These are phyloP conservation scores for Artomyces pyxidatus DNA, from an alignment of 768 basidiomycete genomes.

Conservation along the genomic window DNA sequence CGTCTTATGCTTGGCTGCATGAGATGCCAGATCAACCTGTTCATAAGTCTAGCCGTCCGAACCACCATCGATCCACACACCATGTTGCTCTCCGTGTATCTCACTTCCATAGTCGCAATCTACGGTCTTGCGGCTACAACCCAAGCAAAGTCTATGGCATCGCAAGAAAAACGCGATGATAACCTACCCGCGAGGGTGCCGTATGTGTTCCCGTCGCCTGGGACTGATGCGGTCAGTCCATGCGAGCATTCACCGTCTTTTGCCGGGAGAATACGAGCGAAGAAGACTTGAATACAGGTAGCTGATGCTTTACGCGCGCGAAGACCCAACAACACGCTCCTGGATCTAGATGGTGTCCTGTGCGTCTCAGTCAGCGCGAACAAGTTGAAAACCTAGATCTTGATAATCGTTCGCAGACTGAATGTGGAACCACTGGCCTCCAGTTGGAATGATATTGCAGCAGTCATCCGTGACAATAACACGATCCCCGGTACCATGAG, in stretches of 20 bases:
- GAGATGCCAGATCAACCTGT: too few species aligned
- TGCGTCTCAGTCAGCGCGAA: slow-evolving; percentile 11
- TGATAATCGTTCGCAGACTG: slow-evolving; percentile 4
- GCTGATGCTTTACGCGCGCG: slow-evolving; percentile 31
- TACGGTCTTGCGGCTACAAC: too few species aligned
- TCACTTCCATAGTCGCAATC: too few species aligned
- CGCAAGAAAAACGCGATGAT: slow-evolving; percentile 25
- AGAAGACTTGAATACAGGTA: slow-evolving; percentile 25
- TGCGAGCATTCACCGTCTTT: not conserved
- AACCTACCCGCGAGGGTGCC: slow-evolving; percentile 35
- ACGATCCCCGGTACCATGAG: slow-evolving; percentile 24
- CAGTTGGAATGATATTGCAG: slow-evolving; percentile 28
- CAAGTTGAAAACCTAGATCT: not conserved
- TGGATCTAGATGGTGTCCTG: slow-evolving; percentile 33
- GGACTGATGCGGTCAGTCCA: slow-evolving; percentile 14
- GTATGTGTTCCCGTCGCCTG: slow-evolving; percentile 32
- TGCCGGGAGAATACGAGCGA: too few species aligned
- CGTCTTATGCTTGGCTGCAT: too few species aligned
- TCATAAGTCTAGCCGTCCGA: too few species aligned
- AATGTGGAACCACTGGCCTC: slow-evolving; percentile 14
- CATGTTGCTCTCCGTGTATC: too few species aligned
- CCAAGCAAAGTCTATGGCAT: too few species aligned
- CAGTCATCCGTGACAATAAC: slow-evolving; percentile 21
- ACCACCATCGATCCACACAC: too few species aligned
- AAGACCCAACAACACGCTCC: slow-evolving; percentile 26